Evolutionary conservation across 208 protist genomes (phyloP), one percentile per base, ranked within the genome.

Genomic region (Plasmodiophora brassicae): DNA sequence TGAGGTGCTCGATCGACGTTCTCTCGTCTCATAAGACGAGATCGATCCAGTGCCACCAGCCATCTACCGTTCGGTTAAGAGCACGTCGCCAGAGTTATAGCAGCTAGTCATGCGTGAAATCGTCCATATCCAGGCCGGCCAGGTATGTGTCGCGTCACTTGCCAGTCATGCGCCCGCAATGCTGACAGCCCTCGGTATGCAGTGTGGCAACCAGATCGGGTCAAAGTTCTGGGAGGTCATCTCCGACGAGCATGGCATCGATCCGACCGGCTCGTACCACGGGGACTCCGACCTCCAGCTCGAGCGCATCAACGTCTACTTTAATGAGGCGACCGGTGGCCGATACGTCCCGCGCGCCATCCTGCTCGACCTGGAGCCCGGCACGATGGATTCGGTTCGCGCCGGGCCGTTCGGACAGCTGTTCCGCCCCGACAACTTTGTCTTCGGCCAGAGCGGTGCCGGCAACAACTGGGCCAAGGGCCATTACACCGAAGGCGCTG

Each of bases 251-350:
- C 93, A 95, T 53, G 92, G 92, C 45, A 92, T 98, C 20, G 96
- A 99, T 89, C 93, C 95, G 43, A 97, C 94, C 88, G 98, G 98
- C 85, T 94, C 93, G 1, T 98, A 97, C 94, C 83, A 93, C 25
- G 95, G 96, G 36, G 93, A 97, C 78, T 92, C 90, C n/a, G 93
- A 97, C 85, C 91, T 98, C 10, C 97, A 99, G 93, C 92, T 98
- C n/a, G 97, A 99, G 93, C 92, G 96, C 89, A 97, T 99, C 91
- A 98, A 98, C 93, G 97, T 99, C 78, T 99, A 99, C 94, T 99
- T 95, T 92, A 98, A 98, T 89, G 97, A 99, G 94, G 96, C 94
- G 20, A 94, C 92, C 41, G 92, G 93, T 88, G 95, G 94, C 43
- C 94, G 94, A 54, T 97, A 97, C 54, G 95, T 97, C 8, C 95